Evolutionary conservation across 306 rosid species (phyloP).

Genomic region (Pterocarpus santalinus): DNA sequence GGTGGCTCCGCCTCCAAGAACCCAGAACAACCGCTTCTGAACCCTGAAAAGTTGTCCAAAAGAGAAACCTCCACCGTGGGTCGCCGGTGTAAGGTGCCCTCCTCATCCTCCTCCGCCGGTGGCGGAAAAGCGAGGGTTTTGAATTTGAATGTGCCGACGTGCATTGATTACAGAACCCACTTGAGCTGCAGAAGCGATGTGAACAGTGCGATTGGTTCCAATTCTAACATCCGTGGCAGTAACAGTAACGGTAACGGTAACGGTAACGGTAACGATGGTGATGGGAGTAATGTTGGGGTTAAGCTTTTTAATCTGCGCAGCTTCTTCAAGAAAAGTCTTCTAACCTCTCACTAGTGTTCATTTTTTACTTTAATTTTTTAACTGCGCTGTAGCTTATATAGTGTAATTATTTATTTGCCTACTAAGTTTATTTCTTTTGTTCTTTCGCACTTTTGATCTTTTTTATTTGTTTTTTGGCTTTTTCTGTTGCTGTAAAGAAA

Average conservation of each 20-base stretch:
- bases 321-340: conserved; percentile 70
- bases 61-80: conserved; percentile 46
- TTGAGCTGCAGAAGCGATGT: conserved; percentile 69
- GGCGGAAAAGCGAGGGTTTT: conserved; percentile 52
- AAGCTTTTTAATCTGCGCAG: conserved; percentile 74
- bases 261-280: conserved; percentile 27
- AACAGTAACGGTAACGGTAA: background rate
- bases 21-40: conserved; percentile 40
- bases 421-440: background rate
- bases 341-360: conserved; percentile 54
- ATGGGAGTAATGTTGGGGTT: conserved; percentile 34
- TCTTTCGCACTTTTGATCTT: background rate
- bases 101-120: background rate
- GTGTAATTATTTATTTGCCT: conserved; percentile 12
- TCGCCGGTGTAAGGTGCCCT: conserved; percentile 52
- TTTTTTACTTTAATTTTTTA: background rate
- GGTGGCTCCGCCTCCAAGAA: conserved; percentile 50
- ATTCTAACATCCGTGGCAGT: background rate
- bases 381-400: background rate
- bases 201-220: conserved; percentile 47
- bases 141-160: conserved; percentile 81
- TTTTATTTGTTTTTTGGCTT: background rate
- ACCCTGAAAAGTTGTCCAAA: conserved; percentile 50
- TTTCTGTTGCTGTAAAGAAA: conserved; percentile 27
- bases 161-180: conserved; percentile 66